These are phyloP conservation scores for Ganoderma leucocontextum DNA, from an alignment of 1,284 basidiomycete genomes.

Conservation along the genomic window DNA sequence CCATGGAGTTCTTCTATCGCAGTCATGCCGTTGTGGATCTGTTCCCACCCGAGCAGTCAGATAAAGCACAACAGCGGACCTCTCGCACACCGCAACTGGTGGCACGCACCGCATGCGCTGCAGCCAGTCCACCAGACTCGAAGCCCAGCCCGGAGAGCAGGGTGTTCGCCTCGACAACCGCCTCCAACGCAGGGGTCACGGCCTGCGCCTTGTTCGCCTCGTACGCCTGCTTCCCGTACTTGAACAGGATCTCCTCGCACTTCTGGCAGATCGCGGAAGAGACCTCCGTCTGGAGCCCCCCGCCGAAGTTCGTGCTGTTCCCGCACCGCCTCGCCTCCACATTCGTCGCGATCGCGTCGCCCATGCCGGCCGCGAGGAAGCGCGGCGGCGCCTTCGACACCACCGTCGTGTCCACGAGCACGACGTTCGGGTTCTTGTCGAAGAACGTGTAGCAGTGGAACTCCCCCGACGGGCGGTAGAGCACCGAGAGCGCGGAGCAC, in stretches of 20 bases:
- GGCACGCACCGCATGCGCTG: constrained; percentile 44
- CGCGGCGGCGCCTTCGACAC: constrained; percentile 43
- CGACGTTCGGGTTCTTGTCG: constrained; percentile 44
- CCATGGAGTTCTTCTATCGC: constrained; percentile 43
- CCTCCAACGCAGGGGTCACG: constrained; percentile 46
- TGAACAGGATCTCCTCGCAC: constrained; percentile 48
- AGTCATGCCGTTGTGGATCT: constrained; percentile 47
- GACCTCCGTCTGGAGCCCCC: constrained; percentile 44
- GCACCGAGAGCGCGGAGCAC: constrained; percentile 46
- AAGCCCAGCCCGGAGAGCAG: constrained; percentile 45
- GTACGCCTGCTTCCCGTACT: constrained; percentile 45
- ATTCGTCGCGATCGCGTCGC: constrained; percentile 47
- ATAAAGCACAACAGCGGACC: neutral
- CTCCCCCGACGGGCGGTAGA: constrained; percentile 44
- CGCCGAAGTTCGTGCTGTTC: constrained; percentile 45
- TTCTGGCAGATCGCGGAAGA: constrained; percentile 43
- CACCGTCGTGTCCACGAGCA: constrained; percentile 46
- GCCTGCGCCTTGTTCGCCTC: constrained; percentile 45
- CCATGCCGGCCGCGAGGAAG: constrained; percentile 46
- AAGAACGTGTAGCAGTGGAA: constrained; percentile 47
- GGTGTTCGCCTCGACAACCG: constrained; percentile 47
- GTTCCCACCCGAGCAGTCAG: neutral
- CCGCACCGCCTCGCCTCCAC: constrained; percentile 42
- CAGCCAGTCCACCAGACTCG: constrained; percentile 46
- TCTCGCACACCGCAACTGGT: neutral